Base-by-base conservation (phyloP, 1,284 basidiomycete genomes). In the Rhodofomes roseus region DNA sequence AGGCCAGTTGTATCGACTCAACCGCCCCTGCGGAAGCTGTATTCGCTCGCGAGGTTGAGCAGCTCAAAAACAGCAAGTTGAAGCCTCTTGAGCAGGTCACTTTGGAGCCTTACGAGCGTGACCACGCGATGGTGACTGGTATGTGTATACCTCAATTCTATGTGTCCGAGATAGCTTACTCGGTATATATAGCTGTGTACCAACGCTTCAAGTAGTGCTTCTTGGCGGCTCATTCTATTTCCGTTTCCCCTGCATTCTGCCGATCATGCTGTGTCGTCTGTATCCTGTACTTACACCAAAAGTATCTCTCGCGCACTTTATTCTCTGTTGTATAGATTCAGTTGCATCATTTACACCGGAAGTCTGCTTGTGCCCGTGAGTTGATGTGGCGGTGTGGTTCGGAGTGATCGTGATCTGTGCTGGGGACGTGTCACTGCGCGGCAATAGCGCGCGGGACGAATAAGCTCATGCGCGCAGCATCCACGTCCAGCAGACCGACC, bases 1-100 rank as follows among this genome's bases (percentile, higher is more conserved):
- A 99, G 82, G 97, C 97, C 53, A 96, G 93, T 73, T 99, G 96
- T 83, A 93, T 99, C 76, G 97, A 99, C 77, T 98, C 95, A 56
- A 98, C 96, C 29, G 86, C 86, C 4, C 86, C 92, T 1, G 89
- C 96, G 18, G 94, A 95, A 66, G 89, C 88, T 25, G 92, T 98
- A 43, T 99, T 98, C 70, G 90, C 93, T 2, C 80, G 83, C 57
- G 95, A 99, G 77, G 92, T 98, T 58, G 88, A 95, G 74, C 86
- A 82, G 70, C 81, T 99, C 71, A 89, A 91, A 74, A 81, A 85
- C 62, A 82, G 82, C 72, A 88, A 87, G 70, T 89, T 98, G 79
- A 96, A 95, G 79, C 95, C 96, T 39, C 81, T 95, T 62, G 96
- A 97, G 76, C 94, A 96, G 79, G 88, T 97, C 11, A 96, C 95